Evolutionary conservation across 2,329 filamentous ascomycete genomes (phyloP), one percentile per base, ranked within the genome.

Genomic region (Talaromyces sp.): DNA sequence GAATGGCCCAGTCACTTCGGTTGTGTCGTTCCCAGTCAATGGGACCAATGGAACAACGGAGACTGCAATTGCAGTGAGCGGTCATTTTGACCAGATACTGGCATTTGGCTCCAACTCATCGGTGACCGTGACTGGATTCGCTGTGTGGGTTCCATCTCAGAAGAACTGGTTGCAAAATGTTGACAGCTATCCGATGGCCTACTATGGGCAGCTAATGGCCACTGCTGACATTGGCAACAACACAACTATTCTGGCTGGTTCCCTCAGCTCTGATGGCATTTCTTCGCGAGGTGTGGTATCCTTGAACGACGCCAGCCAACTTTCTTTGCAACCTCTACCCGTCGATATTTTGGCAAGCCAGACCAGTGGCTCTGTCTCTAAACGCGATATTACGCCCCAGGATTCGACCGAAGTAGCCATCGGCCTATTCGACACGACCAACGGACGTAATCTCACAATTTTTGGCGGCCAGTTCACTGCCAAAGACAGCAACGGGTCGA

Each of bases 121-220:
- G 10, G 81, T 87, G 29, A 68, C 82, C 9, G 89, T 87, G 0
- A 75, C 85, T 56, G 92, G 92, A 2, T 91, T 99, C 68, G 93
- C 91, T 14, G 81, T 97, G 41, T 99, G 94, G 94, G 88, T 97
- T 8, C 90, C 90, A 3, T 95, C 92, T 3, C 81, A 83, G 63
- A 83, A 81, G 61, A 94, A 94, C 71, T 99, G 94, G 94, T 80
- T 99, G 17, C 86, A 91, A 70, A 94, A 95, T 66, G 77, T 97
- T 19, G 74, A 86, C 38, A 78, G 85, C 7, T 77, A 83, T 8
- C 81, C 86, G 32, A 86, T 90, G 58, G 80, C 84, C 7, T 83
- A 95, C 67, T 81, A 82, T 61, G 95, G 94, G 41, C 78, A 86
- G 59, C 81, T 99, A 52, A 89, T 87, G 19, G 83, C 90, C 7